Evolutionary conservation across 805 yeast genomes (phyloP).

Genomic region (Ogataea zsoltii): DNA sequence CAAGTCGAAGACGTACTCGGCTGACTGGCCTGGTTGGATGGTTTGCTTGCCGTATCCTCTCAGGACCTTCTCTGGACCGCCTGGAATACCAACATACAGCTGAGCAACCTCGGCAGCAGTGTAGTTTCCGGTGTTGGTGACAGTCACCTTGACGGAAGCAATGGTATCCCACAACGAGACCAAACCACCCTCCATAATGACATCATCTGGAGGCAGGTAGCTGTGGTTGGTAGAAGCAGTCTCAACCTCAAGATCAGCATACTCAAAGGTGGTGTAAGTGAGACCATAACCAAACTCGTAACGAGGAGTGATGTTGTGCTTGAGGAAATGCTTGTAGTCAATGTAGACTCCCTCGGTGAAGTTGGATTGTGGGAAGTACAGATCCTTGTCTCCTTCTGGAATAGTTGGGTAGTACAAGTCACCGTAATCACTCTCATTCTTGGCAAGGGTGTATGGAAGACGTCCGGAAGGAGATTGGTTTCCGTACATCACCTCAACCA

Average conservation of each 20-base stretch:
- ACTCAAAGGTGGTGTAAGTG: slow-evolving; percentile 49
- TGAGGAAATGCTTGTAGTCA: slow-evolving; percentile 61
- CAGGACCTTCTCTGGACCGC: slow-evolving; percentile 42
- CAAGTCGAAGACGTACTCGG: slow-evolving; percentile 36
- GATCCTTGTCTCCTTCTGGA: slow-evolving; percentile 30
- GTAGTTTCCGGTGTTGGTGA: slow-evolving; percentile 39
- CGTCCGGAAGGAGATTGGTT: slow-evolving; percentile 63
- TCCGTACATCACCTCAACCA: slow-evolving; percentile 61
- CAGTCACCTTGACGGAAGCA: slow-evolving; percentile 39
- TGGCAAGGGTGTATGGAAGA: slow-evolving; percentile 64
- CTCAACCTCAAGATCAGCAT: slow-evolving; percentile 24
- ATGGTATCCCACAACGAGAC: slow-evolving; percentile 45
- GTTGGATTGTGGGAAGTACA: slow-evolving; percentile 42
- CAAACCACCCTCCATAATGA: slow-evolving; percentile 38
- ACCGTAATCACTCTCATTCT: slow-evolving; percentile 44
- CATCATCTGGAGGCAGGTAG: slow-evolving; percentile 8
- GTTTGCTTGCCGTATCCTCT: slow-evolving; percentile 46
- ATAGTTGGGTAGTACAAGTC: slow-evolving; percentile 36
- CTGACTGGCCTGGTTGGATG: slow-evolving; percentile 36
- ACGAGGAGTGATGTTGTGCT: slow-evolving; percentile 54
- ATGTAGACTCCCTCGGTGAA: slow-evolving; percentile 49
- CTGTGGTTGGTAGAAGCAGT: slow-evolving; percentile 1
- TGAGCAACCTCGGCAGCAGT: slow-evolving; percentile 47
- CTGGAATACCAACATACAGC: slow-evolving; percentile 44
- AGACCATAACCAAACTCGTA: slow-evolving; percentile 65